A percentile compares a stretch with the other conserved stretches of the same genome.
Conservation (phyloP, 1,139 yeast genomes). For the Taiozyma onychis region DNA sequence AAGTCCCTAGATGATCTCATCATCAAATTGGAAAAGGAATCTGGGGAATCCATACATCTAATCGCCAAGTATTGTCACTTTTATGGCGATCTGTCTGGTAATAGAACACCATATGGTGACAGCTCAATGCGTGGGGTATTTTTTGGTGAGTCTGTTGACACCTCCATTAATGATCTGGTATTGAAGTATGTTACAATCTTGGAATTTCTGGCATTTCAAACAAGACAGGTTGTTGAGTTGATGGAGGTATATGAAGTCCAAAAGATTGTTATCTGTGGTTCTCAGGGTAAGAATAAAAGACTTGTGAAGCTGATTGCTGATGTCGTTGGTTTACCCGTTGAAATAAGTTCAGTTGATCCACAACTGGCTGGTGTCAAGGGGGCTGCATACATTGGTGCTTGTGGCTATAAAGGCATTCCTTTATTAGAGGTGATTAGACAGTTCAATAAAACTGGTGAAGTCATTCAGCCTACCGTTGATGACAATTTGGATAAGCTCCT, state of each 20-base stretch:
- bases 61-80: slow-evolving; percentile 35
- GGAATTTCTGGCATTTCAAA: slow-evolving; percentile 48
- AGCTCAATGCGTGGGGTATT: slow-evolving; percentile 42
- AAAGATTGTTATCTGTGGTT: slow-evolving; percentile 40
- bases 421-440: slow-evolving; percentile 7
- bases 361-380: slow-evolving; percentile 35
- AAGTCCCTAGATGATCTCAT: slow-evolving; percentile 32
- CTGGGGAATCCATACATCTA: slow-evolving; percentile 27
- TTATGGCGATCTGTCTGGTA: slow-evolving; percentile 53
- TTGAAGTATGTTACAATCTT: slow-evolving; percentile 39
- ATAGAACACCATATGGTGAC: slow-evolving; percentile 49
- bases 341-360: slow-evolving; percentile 19
- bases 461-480: slow-evolving; percentile 1
- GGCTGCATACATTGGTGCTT: slow-evolving; percentile 28
- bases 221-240: slow-evolving; percentile 33
- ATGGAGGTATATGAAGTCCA: slow-evolving; percentile 24
- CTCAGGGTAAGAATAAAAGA: slow-evolving; percentile 44
- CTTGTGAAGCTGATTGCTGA: slow-evolving; percentile 31
- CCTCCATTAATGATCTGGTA: slow-evolving; percentile 28
- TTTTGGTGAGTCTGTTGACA: slow-evolving; percentile 39
- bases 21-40: slow-evolving; percentile 18
- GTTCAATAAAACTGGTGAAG: slow-evolving; percentile 6
- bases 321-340: slow-evolving; percentile 25
- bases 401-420: slow-evolving; percentile 10
- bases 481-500: slow-evolving; percentile 17